Evolutionary conservation across 768 basidiomycete genomes (phyloP).

Genomic region (Clitopilus hobsonii): DNA sequence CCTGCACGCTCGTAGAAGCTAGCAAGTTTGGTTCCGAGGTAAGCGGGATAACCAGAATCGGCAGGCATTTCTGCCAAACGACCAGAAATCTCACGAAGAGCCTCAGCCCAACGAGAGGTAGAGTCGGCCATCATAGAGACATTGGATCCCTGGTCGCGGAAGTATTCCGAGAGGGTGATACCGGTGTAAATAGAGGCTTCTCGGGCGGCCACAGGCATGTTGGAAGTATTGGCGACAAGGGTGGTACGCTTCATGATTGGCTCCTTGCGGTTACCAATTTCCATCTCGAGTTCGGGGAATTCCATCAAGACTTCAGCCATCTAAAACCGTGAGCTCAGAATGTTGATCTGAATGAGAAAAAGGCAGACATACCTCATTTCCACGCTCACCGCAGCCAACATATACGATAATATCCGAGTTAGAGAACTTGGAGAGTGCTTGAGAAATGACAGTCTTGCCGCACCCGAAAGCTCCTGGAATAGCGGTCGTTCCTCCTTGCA

Average conservation of each 20-base stretch:
- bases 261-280: constrained; percentile 87
- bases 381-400: constrained; percentile 98
- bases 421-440: constrained; percentile 96
- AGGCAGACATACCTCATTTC: constrained; percentile 70
- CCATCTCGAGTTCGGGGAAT: constrained; percentile 94
- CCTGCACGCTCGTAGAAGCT: constrained; percentile 99
- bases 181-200: constrained; percentile 99
- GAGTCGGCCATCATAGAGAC: constrained; percentile 99
- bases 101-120: constrained; percentile 98
- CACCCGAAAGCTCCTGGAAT: constrained; percentile 99
- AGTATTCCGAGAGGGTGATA: constrained; percentile 98
- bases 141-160: constrained; percentile 97
- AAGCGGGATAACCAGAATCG: constrained; percentile 98
- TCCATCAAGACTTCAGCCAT: constrained; percentile 99
- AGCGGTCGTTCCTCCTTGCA: constrained; percentile 93
- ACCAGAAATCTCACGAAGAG: constrained; percentile 97
- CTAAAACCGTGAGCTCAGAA: constrained; percentile 26
- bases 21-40: constrained; percentile 91
- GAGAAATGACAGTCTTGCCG: constrained; percentile 97
- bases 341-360: not conserved
- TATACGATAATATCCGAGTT: constrained; percentile 99
- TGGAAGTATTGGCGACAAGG: constrained; percentile 97
- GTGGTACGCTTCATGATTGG: constrained; percentile 99
- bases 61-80: constrained; percentile 99
- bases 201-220: constrained; percentile 99